Conservation (phyloP, 495 filamentous ascomycete genomes). For the Neohortaea acidophila region DNA sequence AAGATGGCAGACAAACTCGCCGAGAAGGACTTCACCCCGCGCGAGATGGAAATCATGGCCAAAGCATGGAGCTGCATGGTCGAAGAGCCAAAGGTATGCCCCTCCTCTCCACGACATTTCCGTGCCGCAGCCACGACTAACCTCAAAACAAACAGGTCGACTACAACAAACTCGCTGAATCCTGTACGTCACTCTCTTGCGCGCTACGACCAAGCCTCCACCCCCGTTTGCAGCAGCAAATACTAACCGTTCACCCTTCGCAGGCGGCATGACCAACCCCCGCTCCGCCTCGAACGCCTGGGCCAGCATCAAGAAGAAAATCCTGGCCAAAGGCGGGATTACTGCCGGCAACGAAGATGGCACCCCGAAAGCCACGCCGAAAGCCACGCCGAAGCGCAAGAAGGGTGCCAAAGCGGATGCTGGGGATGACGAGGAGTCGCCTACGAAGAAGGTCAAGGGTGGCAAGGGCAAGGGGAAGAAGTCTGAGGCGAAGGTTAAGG, state of each 20-base stretch:
- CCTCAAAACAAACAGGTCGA: constrained; percentile 17
- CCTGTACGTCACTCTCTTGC: too few species aligned
- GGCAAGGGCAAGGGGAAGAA: constrained; percentile 15
- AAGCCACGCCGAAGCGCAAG: constrained; percentile 5
- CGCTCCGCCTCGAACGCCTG: constrained; percentile 35
- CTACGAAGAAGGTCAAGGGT: constrained; percentile 3
- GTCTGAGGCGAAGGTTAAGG: constrained; percentile 12
- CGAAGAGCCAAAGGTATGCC: constrained; percentile 5
- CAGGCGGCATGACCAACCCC: constrained; percentile 26
- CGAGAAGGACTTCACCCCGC: constrained; percentile 7
- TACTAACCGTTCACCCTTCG: too few species aligned
- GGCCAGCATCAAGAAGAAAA: constrained; percentile 35
- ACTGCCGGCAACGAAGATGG: constrained; percentile 1
- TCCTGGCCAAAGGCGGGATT: constrained; percentile 3
- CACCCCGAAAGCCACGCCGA: background rate
- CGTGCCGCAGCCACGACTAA: background rate
- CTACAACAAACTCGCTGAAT: constrained; percentile 22
- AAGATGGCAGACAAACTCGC: background rate
- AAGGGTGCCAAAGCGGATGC: constrained; percentile 9
- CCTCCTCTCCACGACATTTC: background rate
- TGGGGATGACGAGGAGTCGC: constrained; percentile 1
- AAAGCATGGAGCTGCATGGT: constrained; percentile 8
- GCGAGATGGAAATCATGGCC: constrained; percentile 12
- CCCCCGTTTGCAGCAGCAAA: too few species aligned
- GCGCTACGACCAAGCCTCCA: too few species aligned